A percentile compares a stretch with the other conserved stretches of the same genome.
Conservation (phyloP, 768 basidiomycete species). For the Thelephora ganbajun region DNA sequence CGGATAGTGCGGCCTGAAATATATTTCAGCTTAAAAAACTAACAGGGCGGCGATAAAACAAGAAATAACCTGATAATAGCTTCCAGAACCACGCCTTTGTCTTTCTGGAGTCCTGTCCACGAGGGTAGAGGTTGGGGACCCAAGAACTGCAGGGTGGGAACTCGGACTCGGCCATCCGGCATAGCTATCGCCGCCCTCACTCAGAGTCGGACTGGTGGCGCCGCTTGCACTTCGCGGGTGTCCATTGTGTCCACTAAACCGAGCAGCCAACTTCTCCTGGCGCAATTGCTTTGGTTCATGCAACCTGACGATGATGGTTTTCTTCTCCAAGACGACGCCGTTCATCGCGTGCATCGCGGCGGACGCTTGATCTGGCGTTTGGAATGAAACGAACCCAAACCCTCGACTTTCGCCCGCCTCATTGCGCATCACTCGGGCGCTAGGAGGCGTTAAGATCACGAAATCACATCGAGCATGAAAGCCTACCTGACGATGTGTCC, state of each 20-base stretch:
- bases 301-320: conserved; percentile 73
- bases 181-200: conserved; percentile 69
- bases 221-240: conserved; percentile 74
- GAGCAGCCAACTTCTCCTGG: conserved; percentile 75
- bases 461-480: neutral
- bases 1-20: conserved; percentile 64
- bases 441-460: conserved; percentile 15
- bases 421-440: conserved; percentile 87
- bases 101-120: conserved; percentile 37
- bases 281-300: conserved; percentile 89
- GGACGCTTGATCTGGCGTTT: conserved; percentile 68
- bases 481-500: conserved; percentile 78
- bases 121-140: conserved; percentile 30
- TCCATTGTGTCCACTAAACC: conserved; percentile 63
- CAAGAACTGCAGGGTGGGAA: conserved; percentile 32
- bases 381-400: conserved; percentile 85
- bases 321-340: conserved; percentile 51
- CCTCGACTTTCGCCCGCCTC: conserved; percentile 71
- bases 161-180: conserved; percentile 67
- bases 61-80: conserved; percentile 63
- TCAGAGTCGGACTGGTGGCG: conserved; percentile 72
- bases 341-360: conserved; percentile 76
- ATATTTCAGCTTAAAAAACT: conserved; percentile 1
- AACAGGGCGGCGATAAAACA: conserved; percentile 1
- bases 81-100: conserved; percentile 67